phyloP scores from a whole-genome alignment of 148 eudicot genomes.

The Gaultheria prostrata region DNA sequence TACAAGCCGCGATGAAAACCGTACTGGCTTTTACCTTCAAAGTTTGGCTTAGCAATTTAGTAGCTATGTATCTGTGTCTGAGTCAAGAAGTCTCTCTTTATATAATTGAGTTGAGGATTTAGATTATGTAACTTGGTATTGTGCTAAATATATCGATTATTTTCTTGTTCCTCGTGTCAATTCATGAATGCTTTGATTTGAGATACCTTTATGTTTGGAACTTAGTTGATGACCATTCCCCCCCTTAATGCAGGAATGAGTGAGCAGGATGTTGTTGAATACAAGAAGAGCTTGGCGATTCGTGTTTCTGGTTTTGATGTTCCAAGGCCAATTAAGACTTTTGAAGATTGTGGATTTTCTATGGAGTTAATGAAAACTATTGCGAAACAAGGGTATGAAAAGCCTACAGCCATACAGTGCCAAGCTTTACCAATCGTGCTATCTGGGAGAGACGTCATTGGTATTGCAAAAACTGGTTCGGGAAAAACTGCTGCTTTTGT shows the following conservation, averaged over 20 bases:
- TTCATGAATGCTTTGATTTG: neutral
- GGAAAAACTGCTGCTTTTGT: slow-evolving; percentile 98
- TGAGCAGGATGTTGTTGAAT: slow-evolving; percentile 81
- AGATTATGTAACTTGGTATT: neutral
- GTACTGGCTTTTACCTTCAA: neutral
- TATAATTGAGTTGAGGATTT: neutral
- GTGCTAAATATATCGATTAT: neutral
- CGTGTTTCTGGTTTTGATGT: slow-evolving; percentile 96
- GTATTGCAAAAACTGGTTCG: slow-evolving; percentile 97
- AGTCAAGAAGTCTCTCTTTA: neutral
- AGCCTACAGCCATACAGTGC: slow-evolving; percentile 93
- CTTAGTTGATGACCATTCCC: neutral
- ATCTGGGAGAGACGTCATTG: slow-evolving; percentile 90
- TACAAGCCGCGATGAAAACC: neutral
- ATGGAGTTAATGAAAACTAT: slow-evolving; percentile 67
- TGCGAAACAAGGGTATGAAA: slow-evolving; percentile 85
- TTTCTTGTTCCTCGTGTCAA: neutral
- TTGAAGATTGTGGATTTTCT: slow-evolving; percentile 88
- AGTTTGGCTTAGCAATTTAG: neutral
- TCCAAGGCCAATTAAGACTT: slow-evolving; percentile 85
- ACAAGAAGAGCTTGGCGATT: slow-evolving; percentile 67
- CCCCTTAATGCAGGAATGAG: slow-evolving; percentile 64
- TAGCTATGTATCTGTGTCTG: neutral
- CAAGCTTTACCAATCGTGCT: slow-evolving; percentile 90
- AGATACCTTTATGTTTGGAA: neutral